Percentiles rank a stretch among this genome's conserved stretches.
Conservation (phyloP, 805 yeast genomes). For the Schwanniomyces polymorphus region DNA sequence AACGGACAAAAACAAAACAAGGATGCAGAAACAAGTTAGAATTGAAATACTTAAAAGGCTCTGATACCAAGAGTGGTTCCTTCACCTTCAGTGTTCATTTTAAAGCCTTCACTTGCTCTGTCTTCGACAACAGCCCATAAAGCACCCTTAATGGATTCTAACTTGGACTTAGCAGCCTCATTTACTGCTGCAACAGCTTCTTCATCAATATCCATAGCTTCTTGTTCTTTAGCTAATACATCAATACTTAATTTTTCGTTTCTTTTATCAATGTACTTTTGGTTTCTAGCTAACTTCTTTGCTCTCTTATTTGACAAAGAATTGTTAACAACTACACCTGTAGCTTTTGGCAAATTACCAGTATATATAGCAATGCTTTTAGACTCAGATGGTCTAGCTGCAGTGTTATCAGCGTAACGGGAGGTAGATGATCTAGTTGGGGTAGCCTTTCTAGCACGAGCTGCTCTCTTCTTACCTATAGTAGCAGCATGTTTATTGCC, state of each 20-base stretch:
- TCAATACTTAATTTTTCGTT: constrained; percentile 47
- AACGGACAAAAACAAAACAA: not conserved
- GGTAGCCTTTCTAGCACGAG: constrained; percentile 39
- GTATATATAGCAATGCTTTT: constrained; percentile 46
- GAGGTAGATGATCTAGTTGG: constrained; percentile 48
- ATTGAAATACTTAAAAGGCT: constrained; percentile 34
- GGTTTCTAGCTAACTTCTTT: constrained; percentile 76
- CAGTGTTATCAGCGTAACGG: constrained; percentile 36
- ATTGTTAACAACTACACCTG: constrained; percentile 48
- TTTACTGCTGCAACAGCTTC: constrained; percentile 15
- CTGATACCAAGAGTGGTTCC: constrained; percentile 89
- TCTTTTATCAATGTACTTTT: constrained; percentile 66
- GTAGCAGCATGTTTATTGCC: constrained; percentile 51
- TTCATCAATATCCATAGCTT: constrained; percentile 51
- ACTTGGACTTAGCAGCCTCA: constrained; percentile 26
- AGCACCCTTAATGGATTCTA: constrained; percentile 58
- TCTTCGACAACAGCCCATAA: constrained; percentile 74
- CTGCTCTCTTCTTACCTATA: constrained; percentile 56
- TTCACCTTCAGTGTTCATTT: constrained; percentile 50
- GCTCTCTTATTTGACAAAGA: constrained; percentile 77
- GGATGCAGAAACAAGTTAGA: not conserved
- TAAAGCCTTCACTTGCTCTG: constrained; percentile 45
- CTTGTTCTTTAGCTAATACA: constrained; percentile 46
- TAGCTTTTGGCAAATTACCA: constrained; percentile 30
- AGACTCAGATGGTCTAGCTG: constrained; percentile 44